Evolutionary conservation across 202 grass and related monocot species (phyloP), one percentile per base, ranked within the genome.

Genomic region (Panicum virgatum): DNA sequence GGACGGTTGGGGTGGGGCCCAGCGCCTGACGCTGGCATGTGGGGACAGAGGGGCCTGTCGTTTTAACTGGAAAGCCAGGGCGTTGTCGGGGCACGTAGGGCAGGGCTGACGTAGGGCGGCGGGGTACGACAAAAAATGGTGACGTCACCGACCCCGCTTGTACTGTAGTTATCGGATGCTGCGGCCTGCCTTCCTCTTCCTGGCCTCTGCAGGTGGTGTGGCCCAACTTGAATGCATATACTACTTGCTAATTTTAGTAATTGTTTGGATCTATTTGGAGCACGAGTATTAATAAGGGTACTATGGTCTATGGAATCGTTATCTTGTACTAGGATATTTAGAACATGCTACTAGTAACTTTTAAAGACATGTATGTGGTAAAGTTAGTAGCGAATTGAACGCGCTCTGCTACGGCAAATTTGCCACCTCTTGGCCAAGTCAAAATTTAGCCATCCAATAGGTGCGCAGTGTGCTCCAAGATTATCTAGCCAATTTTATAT

Each of bases 91-190:
- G 9, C 4, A 53, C 46, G 58, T n/a, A 19, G 44, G 40, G 40
- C 57, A 60, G 20, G 7, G 66, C 19, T 94, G 75, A 94, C 92
- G 88, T 94, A 94, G 68, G 92, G 92, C 92, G 92, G 92, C 92
- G 52, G 56, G 20, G 85, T 82, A 34, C 32, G 80, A 81, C 83
- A 86, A 91, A 73, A 40, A 0, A 3, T 2, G 0, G 1, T 19
- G 45, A n/a, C 77, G 77, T 87, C 76, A 85, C 20, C 7, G 1
- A 34, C 11, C 8, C 34, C 25, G 64, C 45, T 12, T 23, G 30
- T 52, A 53, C 46, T 66, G 43, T 48, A 23, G 46, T 22, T 23
- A 66, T 38, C 29, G 61, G 62, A 26, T 79, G 61, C 61, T 79
- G 30, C 76, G 51, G 46, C 46, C 61, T 9, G 5, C 23, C 26